Percentiles rank a stretch among this genome's conserved stretches.
Evolutionary conservation across 164 flowering plant species (phyloP).

Genomic region (Liriodendron chinense): DNA sequence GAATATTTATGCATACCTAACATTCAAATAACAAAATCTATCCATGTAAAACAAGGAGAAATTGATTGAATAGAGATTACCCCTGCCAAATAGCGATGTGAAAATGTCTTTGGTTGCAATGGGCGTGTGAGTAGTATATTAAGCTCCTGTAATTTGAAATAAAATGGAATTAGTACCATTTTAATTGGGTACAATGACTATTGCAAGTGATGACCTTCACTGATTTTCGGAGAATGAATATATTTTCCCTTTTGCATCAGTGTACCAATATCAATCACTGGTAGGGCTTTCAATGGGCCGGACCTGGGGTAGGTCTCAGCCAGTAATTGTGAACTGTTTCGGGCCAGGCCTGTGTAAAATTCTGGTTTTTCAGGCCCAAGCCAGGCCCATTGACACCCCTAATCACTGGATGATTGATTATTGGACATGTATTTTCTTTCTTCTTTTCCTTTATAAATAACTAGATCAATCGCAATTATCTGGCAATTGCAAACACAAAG

Average conservation of each 20-base stretch:
- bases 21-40: background rate
- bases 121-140: constrained; percentile 61
- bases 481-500: background rate
- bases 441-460: background rate
- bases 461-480: background rate
- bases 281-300: too few relatives aligned
- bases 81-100: constrained; percentile 85
- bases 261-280: background rate
- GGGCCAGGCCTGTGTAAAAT: too few relatives aligned
- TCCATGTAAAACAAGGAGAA: background rate
- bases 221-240: background rate
- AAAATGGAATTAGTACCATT: background rate
- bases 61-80: constrained; percentile 30
- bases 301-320: too few relatives aligned
- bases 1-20: background rate
- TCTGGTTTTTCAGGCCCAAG: too few relatives aligned
- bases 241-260: background rate
- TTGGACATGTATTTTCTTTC: background rate
- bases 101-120: constrained; percentile 76
- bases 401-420: background rate
- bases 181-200: background rate
- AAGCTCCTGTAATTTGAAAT: constrained; percentile 61
- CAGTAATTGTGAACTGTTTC: too few relatives aligned
- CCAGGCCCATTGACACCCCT: too few relatives aligned
- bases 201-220: background rate